Base-by-base conservation (phyloP, 768 basidiomycete genomes). In the Fomitopsis serialis region DNA sequence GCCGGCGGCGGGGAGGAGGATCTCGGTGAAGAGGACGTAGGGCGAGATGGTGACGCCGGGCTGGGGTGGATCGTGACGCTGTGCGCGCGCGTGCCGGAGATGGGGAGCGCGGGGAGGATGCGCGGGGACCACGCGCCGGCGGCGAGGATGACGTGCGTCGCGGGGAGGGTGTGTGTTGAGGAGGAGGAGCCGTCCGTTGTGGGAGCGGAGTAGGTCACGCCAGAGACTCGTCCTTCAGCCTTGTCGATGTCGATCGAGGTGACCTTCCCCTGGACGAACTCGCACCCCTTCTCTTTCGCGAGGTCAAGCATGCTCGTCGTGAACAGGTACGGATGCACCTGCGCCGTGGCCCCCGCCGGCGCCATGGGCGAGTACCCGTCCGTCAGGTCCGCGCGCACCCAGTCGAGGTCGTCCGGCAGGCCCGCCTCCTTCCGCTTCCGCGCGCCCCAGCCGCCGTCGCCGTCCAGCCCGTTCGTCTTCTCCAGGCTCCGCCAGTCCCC, bases 101-200 rank as follows among this genome's bases (percentile, higher is more conserved):
- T 76, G 15, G 85, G 83, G 25, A 89, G 74, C 19, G 68, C 56
- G 9, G 78, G 72, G 29, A 87, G 48, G 53, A 95, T 65, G 9
- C 63, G 63, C 8, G 89, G 75, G 0, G 90, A 89, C 92, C 93
- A 97, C 15, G 90, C 87, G 23, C 93, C 93, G n/a, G 89, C 89
- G 37, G 84, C 78, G 47, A 97, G 67, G 37, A 96, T 72, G 56
- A 93, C 80, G 52, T 85, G 76, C 10, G 86, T 85, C 15, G 87
- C 85, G 0, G 74, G 66, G 17, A 87, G 61, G n/a, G 67, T 68
- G 53, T 65, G 65, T 44, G 48, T 32, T 5, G 56, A 58, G 23
- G 62, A 57, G 6, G 56, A 58, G 23, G 62, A 57, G 47, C 58
- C 54, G 15, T 66, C 63, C 12, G 59, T n/a, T n/a, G n/a, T 64